Base-by-base conservation (phyloP, 805 yeast genomes). In the Tetrapisispora nanseiensis region DNA sequence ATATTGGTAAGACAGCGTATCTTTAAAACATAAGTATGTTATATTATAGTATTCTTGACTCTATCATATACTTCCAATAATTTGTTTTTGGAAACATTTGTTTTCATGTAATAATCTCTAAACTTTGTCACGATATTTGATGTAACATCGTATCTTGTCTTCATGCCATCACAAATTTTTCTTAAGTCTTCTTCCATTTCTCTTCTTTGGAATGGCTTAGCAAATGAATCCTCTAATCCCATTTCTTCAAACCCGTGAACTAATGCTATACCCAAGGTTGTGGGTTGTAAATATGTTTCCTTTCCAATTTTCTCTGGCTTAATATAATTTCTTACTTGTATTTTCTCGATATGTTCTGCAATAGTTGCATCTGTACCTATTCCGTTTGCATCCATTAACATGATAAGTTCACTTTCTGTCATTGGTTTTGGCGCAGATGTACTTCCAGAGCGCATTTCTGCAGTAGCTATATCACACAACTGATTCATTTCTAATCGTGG, bases 361-460 rank as follows among this genome's bases (percentile, higher is more conserved):
- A 92, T 94, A 0, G 99, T 92, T 1, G 99, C 99, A 67, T 92
- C 99, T 0, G 99, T 92, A 2, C 99, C 99, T 35, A 92, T 92
- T 0, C 97, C 97, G 61, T 92, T 92, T 10, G 79, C 84, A 66
- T 94, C 97, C 99, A 92, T 92, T 37, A 92, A 66, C 9, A 86
- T 81, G 63, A 92, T 86, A 19, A 92, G 69, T 56, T 90, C 98
- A 0, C 95, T 72, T 60, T 92, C 99, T 0, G 97, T 90, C 70
- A 92, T 72, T 41, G 78, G 82, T 23, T 66, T 62, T 0, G 99
- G 98, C 0, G 97, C 79, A 0, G 80, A 56, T 0, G 98, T 92
- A 42, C 72, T 72, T 0, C 97, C 96, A 16, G 75, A 76, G 40
- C 74, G 72, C 55, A 92, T 59, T 46, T 72, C 76, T 1, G 84